A percentile compares a stretch with the other conserved stretches of the same genome.
These are phyloP conservation scores for Flaveria bidentis DNA, from an alignment of 129 eudicot genomes.

Conservation along the genomic window DNA sequence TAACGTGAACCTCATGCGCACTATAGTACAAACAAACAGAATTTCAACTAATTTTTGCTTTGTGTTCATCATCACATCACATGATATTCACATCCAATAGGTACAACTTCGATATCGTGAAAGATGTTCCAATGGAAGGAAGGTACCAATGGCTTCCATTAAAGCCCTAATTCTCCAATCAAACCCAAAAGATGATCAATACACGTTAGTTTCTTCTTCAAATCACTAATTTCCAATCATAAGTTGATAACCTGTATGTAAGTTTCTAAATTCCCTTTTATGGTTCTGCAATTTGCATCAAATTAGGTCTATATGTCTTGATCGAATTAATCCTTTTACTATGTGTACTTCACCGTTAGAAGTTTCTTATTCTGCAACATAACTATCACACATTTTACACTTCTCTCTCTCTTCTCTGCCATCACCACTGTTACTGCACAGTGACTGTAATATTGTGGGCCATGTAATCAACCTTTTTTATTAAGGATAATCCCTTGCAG, in stretches of 20 bases:
- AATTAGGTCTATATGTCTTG: background rate
- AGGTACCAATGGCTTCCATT: slow-evolving; percentile 78
- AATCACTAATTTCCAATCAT: background rate
- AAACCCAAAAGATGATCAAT: background rate
- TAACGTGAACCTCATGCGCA: slow-evolving; percentile 8
- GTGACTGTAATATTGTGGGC: slow-evolving; percentile 33
- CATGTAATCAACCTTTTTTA: slow-evolving; percentile 9
- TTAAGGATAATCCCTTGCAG: slow-evolving; percentile 13
- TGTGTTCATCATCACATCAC: background rate
- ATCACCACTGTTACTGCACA: slow-evolving; percentile 16
- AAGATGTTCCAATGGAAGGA: slow-evolving; percentile 76
- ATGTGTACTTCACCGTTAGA: slow-evolving; percentile 12
- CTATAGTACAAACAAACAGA: background rate
- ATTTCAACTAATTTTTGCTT: background rate
- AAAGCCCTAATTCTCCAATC: slow-evolving; percentile 38
- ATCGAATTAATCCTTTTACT: slow-evolving; percentile 14
- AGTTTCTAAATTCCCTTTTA: background rate
- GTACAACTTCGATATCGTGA: slow-evolving; percentile 79
- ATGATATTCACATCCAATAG: slow-evolving; percentile 29
- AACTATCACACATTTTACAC: slow-evolving; percentile 26
- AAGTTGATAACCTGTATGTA: background rate
- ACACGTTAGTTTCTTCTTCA: too few species aligned
- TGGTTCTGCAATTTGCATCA: background rate
- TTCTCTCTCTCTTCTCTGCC: slow-evolving; percentile 27
- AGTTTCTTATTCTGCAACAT: slow-evolving; percentile 33